These are phyloP conservation scores for Ensete glaucum DNA, from an alignment of 176 grass and related monocot species.

Conservation along the genomic window DNA sequence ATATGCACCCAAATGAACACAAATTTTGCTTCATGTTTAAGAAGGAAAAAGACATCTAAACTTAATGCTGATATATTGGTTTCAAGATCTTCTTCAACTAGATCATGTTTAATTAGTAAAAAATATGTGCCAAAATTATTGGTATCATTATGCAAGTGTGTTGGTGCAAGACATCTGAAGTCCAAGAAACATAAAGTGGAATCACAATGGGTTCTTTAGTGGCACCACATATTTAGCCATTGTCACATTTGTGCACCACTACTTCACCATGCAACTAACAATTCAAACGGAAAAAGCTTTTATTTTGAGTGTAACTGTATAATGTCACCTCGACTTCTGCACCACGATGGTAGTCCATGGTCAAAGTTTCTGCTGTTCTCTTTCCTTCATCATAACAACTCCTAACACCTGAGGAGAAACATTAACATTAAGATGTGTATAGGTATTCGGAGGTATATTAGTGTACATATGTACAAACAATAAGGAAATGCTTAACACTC, in stretches of 20 bases:
- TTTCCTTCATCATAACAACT: slow-evolving; percentile 99
- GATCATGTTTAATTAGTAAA: no score
- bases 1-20: no score
- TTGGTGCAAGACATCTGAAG: not conserved
- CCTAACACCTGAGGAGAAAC: slow-evolving; percentile 54
- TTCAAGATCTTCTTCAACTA: no score
- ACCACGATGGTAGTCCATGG: slow-evolving; percentile 96
- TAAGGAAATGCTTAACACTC: no score
- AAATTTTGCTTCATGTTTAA: no score
- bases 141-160: no score
- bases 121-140: no score
- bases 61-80: no score
- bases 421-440: not conserved
- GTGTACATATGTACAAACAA: not conserved
- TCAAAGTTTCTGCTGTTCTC: slow-evolving; percentile 93
- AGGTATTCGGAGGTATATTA: not conserved
- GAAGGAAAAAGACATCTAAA: no score
- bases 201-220: no score
- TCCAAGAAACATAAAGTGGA: not conserved
- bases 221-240: not conserved
- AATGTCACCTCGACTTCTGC: slow-evolving; percentile 76
- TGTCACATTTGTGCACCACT: no score
- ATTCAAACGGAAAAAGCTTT: not conserved
- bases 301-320: not conserved
- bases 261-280: not conserved